A percentile compares a stretch with the other conserved stretches of the same genome.
phyloP scores from a whole-genome alignment of 768 basidiomycete genomes.

The Amanita subjunquillea region DNA sequence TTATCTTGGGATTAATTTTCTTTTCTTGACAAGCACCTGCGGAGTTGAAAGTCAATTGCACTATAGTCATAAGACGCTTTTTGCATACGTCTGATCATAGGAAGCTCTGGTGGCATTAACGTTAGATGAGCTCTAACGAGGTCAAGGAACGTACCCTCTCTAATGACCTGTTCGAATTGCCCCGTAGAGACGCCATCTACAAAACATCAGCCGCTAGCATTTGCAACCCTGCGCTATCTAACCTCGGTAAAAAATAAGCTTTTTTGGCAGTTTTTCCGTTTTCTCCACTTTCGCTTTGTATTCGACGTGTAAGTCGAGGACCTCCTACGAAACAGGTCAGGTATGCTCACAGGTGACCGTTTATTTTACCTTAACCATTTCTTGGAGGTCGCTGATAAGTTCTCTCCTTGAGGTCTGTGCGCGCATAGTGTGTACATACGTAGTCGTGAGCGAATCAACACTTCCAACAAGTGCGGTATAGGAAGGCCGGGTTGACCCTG shows the following conservation, averaged over 20 bases:
- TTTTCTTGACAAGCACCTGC: slow-evolving; percentile 54
- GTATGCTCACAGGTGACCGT: too few relatives aligned
- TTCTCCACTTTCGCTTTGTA: slow-evolving; percentile 44
- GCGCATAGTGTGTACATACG: slow-evolving; percentile 43
- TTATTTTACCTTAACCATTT: slow-evolving; percentile 44
- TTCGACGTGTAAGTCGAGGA: slow-evolving; percentile 39
- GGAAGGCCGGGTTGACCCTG: slow-evolving; percentile 62
- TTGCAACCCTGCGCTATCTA: slow-evolving; percentile 14
- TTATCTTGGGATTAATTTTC: slow-evolving; percentile 54
- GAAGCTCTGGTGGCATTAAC: slow-evolving; percentile 35
- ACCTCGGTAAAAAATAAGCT: slow-evolving; percentile 68
- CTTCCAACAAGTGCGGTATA: slow-evolving; percentile 70
- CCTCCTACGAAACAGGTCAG: slow-evolving; percentile 26
- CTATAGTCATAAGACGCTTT: not conserved
- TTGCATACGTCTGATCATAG: slow-evolving; percentile 42
- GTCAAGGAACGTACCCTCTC: slow-evolving; percentile 30
- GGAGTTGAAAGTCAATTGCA: not conserved
- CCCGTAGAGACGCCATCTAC: slow-evolving; percentile 41
- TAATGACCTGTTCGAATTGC: slow-evolving; percentile 39
- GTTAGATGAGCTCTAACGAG: not conserved
- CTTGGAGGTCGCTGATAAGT: slow-evolving; percentile 56
- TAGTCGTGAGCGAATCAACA: slow-evolving; percentile 59
- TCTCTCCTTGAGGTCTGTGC: slow-evolving; percentile 56
- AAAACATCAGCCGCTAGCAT: slow-evolving; percentile 12
- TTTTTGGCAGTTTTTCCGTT: slow-evolving; percentile 30